Evolutionary conservation across 331 rosid species (phyloP), one percentile per base, ranked within the genome.

Genomic region (Pyracantha coccinea): DNA sequence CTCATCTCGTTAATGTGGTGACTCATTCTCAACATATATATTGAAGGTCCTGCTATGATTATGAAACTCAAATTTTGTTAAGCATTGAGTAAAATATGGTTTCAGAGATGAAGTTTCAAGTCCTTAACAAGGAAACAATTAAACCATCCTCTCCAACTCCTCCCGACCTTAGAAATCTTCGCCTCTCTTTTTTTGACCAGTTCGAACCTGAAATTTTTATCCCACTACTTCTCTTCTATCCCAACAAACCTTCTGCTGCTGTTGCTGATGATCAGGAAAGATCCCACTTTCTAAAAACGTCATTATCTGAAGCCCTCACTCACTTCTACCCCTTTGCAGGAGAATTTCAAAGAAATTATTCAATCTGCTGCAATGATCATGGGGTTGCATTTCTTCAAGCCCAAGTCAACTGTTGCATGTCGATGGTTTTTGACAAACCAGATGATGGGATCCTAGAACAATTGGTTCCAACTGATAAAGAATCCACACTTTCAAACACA

Each of bases 131-230:
- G 19, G 73, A 64, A 25, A 53, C 17, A 14, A 62, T 80, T 4
- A 52, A 15, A 25, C 83, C 83, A 7, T 63, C 73, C 72, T 69
- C 77, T 19, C 62, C 80, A 41, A 79, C 79, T 45, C 83, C 83
- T 2, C 24, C n/a, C 14, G 20, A 66, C 5, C 71, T 52, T 4
- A n/a, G 23, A 28, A 29, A 16, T 12, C 41, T 21, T 44, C 27
- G 23, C 19, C 79, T 77, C 66, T 81, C 85, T 6, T 53, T 16
- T 25, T 77, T 3, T 41, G 85, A 77, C 57, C 79, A 81, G 35
- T 2, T 53, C 11, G 14, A 61, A 6, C 73, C 74, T 8, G 12
- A 38, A 16, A 47, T 44, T 15, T 77, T 44, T 71, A 62, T 69
- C 21, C 82, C 85, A 0, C 70, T 72, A 1, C 17, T 82, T 38